A percentile compares a stretch with the other conserved stretches of the same genome.
phyloP scores from a whole-genome alignment of 257 asterid species.

The Prunella vulgaris region DNA sequence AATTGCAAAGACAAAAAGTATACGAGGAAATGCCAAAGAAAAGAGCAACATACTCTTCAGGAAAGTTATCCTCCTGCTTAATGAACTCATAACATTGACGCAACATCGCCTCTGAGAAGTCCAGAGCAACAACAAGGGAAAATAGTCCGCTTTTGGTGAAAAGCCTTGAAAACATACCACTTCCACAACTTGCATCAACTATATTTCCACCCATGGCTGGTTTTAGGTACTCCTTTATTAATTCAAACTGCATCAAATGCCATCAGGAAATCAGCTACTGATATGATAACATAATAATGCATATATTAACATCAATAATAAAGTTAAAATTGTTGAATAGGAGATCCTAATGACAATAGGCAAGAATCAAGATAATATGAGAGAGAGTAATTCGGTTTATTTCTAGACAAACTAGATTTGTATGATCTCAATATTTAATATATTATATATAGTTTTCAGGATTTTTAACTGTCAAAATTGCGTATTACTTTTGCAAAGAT shows the following conservation, averaged over 20 bases:
- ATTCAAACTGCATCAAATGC: conserved; percentile 57
- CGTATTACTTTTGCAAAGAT: no score
- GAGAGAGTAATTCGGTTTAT: background rate
- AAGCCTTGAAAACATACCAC: conserved; percentile 76
- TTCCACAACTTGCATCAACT: conserved; percentile 89
- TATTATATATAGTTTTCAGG: background rate
- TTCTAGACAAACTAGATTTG: background rate
- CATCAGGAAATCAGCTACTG: conserved; percentile 11
- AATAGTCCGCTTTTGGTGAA: conserved; percentile 75
- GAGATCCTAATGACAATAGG: background rate
- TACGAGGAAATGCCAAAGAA: background rate
- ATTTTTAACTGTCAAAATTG: background rate
- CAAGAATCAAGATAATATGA: background rate
- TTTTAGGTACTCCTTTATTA: conserved; percentile 59
- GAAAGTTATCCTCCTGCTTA: conserved; percentile 66
- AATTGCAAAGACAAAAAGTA: background rate
- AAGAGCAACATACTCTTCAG: conserved; percentile 45
- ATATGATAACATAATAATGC: no score
- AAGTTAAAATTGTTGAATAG: background rate
- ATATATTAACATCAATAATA: background rate
- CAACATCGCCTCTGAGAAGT: conserved; percentile 79
- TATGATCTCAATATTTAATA: background rate
- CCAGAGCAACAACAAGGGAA: conserved; percentile 69
- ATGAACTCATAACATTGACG: conserved; percentile 71
- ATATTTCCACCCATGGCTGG: conserved; percentile 82